These are phyloP conservation scores for Diutina mesorugosa DNA, from an alignment of 1,139 yeast genomes.

Conservation along the genomic window DNA sequence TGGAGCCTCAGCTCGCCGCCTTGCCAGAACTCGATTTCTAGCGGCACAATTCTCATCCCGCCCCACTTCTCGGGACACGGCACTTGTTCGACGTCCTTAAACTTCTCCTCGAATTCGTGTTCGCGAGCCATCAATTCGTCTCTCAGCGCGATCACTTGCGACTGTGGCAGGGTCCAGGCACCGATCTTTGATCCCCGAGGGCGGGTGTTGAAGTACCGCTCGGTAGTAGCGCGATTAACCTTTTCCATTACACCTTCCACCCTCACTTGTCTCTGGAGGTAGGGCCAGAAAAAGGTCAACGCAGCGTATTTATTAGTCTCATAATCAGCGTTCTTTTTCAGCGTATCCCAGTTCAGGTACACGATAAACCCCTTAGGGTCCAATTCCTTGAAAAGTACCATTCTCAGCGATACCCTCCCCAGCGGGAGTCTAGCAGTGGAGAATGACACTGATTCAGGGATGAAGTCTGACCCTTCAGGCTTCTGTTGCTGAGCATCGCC, in stretches of 20 bases:
- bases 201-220: constrained; percentile 70
- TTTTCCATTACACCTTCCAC: constrained; percentile 78
- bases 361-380: constrained; percentile 79
- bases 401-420: constrained; percentile 68
- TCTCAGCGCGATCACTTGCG: constrained; percentile 42
- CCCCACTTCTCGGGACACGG: constrained; percentile 97
- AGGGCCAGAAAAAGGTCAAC: constrained; percentile 88
- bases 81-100: constrained; percentile 42
- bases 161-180: constrained; percentile 95
- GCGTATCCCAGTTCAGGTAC: constrained; percentile 83
- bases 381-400: constrained; percentile 78
- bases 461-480: constrained; percentile 26
- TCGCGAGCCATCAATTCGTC: constrained; percentile 43
- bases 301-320: constrained; percentile 67
- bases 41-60: constrained; percentile 76
- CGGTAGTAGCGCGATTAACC: constrained; percentile 60
- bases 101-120: constrained; percentile 22
- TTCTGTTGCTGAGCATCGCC: constrained; percentile 52
- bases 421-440: constrained; percentile 81
- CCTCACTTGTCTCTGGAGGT: constrained; percentile 80
- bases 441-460: constrained; percentile 73
- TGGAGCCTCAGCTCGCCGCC: constrained; percentile 85
- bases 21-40: constrained; percentile 95
- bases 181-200: constrained; percentile 92
- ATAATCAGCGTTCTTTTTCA: constrained; percentile 68